Base-by-base conservation (phyloP, 352 stramenopile species). In the Phytophthora agathidicida region DNA sequence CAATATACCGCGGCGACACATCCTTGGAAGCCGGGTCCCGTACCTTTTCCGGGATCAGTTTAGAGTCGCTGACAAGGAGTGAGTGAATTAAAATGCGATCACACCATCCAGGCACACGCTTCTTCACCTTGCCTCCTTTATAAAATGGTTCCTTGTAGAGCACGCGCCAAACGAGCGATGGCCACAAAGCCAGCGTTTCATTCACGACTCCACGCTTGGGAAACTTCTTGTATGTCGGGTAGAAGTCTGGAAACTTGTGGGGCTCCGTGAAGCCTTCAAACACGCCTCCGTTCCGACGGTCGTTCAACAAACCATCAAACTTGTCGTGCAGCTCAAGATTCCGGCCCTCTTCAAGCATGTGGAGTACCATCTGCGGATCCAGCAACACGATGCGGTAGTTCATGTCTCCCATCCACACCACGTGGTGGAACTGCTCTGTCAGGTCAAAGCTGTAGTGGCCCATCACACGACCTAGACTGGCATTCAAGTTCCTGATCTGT, bases 81-180 rank as follows among this genome's bases (percentile, higher is more conserved):
- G 85, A 94, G 61, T 94, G 81, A 42, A 88, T 82, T 24, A 95
- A 61, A 48, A 96, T 94, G 32, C 89, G 87, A 60, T 96, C 89
- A 54, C 81, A 94, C 82, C 84, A 96, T 0, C 81, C 80, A 7
- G 89, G 89, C 20, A 94, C 83, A n/a, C 85, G 87, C 39, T 93
- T 91, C 70, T 94, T 94, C n/a, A 91, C 75, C 43, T 94, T 91
- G 10, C 89, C 87, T 30, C 89, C 89, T 57, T 96, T 96, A 63
- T 94, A 95, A 44, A 96, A 94, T 6, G 89, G 83, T 37, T 96
- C 89, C 56, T 96, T 96, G 71, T 94, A 94, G 7, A 91, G 59
- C 39, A 90, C 75, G 7, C 82, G 77, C 47, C 92, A 96, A 13
- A 93, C 81, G 2, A 87, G 69, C 7, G 81, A 78, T 13, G 82